Evolutionary conservation across 192 early-diverging fungal genomes (phyloP), one percentile per base, ranked within the genome.

Genomic region (Mortierella claussenii): DNA sequence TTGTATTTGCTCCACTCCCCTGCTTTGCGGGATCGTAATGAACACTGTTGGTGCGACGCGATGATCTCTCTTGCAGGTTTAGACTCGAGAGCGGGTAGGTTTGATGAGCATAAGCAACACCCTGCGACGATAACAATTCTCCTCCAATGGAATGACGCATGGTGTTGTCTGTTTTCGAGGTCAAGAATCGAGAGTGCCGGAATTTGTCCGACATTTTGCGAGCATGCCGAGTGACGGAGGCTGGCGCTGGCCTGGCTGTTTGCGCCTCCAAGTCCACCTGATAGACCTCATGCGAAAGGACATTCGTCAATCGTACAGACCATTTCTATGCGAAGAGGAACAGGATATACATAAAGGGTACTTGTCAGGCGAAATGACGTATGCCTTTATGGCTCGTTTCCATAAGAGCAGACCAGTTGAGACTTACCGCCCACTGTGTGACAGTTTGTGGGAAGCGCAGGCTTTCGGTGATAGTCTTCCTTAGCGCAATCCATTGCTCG

Each of bases 371-470:
- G 11, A 10, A 11, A 20, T 1, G 27, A 1, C 5, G 27, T 30
- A 2, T 11, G 15, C 33, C 31, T 55, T 37, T 37, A 40, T 34
- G 34, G 5, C 54, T 4, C 34, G 32, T 20, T n/a, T n/a, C n/a
- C n/a, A n/a, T n/a, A n/a, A n/a, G n/a, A n/a, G n/a, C n/a, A n/a
- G n/a, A n/a, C 4, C 15, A 2, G 55, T 11, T 49, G 17, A 15
- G 23, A 83, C 85, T 81, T 82, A 92, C 91, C 52, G 81, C 80
- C 91, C 91, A 95, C 49, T 92, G 89, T 17, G 67, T 60, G 17
- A 90, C 68, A 24, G 81, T 79, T 60, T 91, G 90, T 11, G 73
- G 78, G 85, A 86, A 92, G 4, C 82, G 55, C 4, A 83, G 71
- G 69, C 83, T 78, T n/a, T 63, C 60, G 12, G 68, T 52, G 50